phyloP scores from a whole-genome alignment of 805 yeast species.

The Kuraishia piskuri region DNA sequence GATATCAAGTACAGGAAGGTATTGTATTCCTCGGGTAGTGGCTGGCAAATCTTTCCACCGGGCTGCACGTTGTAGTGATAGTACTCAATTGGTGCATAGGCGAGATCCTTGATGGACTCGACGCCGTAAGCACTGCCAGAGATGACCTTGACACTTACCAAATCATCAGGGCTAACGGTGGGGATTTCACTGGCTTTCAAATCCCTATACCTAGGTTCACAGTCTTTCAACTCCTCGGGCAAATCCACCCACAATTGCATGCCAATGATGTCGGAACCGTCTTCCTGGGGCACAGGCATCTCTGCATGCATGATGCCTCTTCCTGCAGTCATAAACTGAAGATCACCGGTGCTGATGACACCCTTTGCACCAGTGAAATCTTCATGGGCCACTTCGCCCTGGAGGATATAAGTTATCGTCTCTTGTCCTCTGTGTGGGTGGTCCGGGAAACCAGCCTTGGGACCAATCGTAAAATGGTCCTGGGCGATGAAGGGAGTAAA shows the following conservation, averaged over 20 bases:
- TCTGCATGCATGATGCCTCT: conserved; percentile 80
- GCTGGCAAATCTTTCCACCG: conserved; percentile 56
- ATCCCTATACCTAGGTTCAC: conserved; percentile 73
- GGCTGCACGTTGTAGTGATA: conserved; percentile 58
- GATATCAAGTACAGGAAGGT: conserved; percentile 61
- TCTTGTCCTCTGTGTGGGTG: conserved; percentile 82
- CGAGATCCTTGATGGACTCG: conserved; percentile 61
- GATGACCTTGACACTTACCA: conserved; percentile 60
- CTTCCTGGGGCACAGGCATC: conserved; percentile 49
- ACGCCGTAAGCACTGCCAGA: conserved; percentile 73
- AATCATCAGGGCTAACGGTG: conserved; percentile 51
- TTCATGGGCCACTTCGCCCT: conserved; percentile 69
- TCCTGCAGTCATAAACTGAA: conserved; percentile 94
- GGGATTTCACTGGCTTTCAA: conserved; percentile 66
- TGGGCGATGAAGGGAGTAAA: conserved; percentile 78
- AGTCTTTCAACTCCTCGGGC: conserved; percentile 53
- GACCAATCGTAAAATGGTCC: conserved; percentile 63
- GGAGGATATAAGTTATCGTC: conserved; percentile 60
- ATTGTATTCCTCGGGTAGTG: conserved; percentile 51
- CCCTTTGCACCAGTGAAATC: conserved; percentile 84
- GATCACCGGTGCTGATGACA: conserved; percentile 67
- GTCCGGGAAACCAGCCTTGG: conserved; percentile 74
- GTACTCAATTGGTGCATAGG: conserved; percentile 73
- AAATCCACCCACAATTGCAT: conserved; percentile 85
- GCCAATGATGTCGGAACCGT: conserved; percentile 46